Evolutionary conservation across 2,329 filamentous ascomycete species (phyloP), one percentile per base, ranked within the genome.

Genomic region (Tolypocladium ovalisporum): DNA sequence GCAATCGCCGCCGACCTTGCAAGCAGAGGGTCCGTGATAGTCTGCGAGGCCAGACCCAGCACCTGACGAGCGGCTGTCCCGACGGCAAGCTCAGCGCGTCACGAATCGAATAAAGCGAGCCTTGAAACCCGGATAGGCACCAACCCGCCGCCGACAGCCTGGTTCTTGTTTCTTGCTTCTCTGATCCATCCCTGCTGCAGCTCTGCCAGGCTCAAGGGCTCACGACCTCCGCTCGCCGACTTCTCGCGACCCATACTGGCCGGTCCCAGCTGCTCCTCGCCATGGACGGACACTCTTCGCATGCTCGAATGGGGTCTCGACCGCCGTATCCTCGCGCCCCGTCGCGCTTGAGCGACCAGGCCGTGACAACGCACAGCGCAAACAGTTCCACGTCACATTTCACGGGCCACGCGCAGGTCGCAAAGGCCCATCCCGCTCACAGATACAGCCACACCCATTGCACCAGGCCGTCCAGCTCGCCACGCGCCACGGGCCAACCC

Each of bases 291-390:
- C 55, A 66, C 39, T 59, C 64, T 22, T 44, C 58, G 15, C 65
- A 66, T 35, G 35, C 60, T 39, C 61, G 65, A n/a, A 64, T 67
- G 29, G 65, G 63, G 58, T 63, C 66, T 55, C 66, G 69, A 15
- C 64, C 66, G 57, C 63, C 67, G 9, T 66, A 73, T 60, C 68
- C 73, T 60, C 77, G 76, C 58, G 72, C 73, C 12, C 68, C 74
- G 36, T 81, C 78, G 17, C 73, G 76, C 59, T 76, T 71, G 24
- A 72, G 68, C 59, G 73, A 74, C 63, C 73, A 74, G 13, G 72
- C 75, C 13, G 62, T 62, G 54, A 73, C 75, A 1, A 68, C 73
- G 24, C 70, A 74, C 32, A 77, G 75, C 59, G 67, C 73, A 55
- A 75, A 68, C 58, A 76, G 73, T 61, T 75, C 73, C 35, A 70